Percentiles rank a stretch among this genome's conserved stretches.
phyloP scores from a whole-genome alignment of 495 filamentous ascomycete species.

The Neurospora terricola region DNA sequence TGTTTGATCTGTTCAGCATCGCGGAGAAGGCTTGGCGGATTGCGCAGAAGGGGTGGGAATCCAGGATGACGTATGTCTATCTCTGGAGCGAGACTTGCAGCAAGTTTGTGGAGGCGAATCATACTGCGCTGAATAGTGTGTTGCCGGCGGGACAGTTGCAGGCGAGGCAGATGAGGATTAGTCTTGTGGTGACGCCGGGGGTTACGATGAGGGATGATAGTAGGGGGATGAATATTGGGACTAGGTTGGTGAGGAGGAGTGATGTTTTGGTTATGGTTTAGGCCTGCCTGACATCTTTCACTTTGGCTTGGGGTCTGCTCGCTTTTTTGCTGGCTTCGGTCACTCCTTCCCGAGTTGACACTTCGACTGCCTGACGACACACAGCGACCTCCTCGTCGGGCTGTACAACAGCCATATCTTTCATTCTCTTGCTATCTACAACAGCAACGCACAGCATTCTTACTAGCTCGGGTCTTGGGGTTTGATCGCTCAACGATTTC shows the following conservation, averaged over 20 bases:
- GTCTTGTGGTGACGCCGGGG: slow-evolving; percentile 22
- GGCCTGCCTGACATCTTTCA: background rate
- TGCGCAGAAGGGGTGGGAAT: slow-evolving; percentile 16
- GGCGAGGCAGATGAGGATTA: slow-evolving; percentile 15
- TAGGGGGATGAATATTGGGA: slow-evolving; percentile 6
- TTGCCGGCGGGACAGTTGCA: background rate
- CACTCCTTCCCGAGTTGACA: background rate
- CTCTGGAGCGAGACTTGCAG: slow-evolving; percentile 18
- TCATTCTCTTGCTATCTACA: background rate
- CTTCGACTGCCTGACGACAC: no score
- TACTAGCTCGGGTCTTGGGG: background rate
- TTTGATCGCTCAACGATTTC: background rate
- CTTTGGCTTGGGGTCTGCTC: no score
- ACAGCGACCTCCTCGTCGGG: no score
- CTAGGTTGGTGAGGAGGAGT: slow-evolving; percentile 10
- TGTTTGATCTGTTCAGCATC: slow-evolving; percentile 19
- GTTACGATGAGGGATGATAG: slow-evolving; percentile 19
- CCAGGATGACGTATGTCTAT: slow-evolving; percentile 20
- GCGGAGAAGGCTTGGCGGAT: slow-evolving; percentile 19
- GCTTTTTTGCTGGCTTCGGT: no score
- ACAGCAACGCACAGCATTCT: background rate
- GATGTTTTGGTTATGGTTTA: slow-evolving; percentile 4
- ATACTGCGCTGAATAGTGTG: slow-evolving; percentile 5
- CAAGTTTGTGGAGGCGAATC: slow-evolving; percentile 19
- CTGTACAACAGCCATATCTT: background rate